Evolutionary conservation across 2,329 filamentous ascomycete genomes (phyloP).

Genomic region (Helotiales sp.): DNA sequence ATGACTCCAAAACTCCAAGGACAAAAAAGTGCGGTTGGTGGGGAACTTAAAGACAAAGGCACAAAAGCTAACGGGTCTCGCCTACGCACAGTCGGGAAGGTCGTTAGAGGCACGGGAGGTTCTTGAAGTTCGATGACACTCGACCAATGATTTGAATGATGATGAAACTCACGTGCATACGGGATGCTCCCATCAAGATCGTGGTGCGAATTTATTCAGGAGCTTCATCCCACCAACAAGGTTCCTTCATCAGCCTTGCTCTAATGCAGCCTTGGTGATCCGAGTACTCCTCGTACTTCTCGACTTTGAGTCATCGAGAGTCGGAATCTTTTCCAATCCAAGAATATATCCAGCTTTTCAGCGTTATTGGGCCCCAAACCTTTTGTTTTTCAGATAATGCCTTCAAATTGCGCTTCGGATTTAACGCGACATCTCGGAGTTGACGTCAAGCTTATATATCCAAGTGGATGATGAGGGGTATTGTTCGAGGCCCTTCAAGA

Average conservation of each 20-base stretch:
- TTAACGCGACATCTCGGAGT: no score
- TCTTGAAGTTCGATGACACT: not conserved
- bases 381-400: no score
- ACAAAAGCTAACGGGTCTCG: constrained; percentile 22
- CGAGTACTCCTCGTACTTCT: no score
- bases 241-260: not conserved
- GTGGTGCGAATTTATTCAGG: not conserved
- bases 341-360: no score
- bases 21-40: constrained; percentile 10
- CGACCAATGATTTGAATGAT: not conserved
- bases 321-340: no score
- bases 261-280: not conserved
- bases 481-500: no score
- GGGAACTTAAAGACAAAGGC: constrained; percentile 9
- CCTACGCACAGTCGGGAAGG: constrained; percentile 9
- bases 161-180: not conserved
- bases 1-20: constrained; percentile 14
- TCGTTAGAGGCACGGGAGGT: not conserved
- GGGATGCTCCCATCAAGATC: not conserved
- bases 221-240: not conserved
- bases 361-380: no score
- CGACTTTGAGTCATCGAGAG: no score
- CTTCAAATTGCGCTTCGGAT: no score
- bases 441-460: no score
- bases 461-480: no score